These are phyloP conservation scores for Cynanchum wilfordii DNA, from an alignment of 257 asterid genomes.

Conservation along the genomic window DNA sequence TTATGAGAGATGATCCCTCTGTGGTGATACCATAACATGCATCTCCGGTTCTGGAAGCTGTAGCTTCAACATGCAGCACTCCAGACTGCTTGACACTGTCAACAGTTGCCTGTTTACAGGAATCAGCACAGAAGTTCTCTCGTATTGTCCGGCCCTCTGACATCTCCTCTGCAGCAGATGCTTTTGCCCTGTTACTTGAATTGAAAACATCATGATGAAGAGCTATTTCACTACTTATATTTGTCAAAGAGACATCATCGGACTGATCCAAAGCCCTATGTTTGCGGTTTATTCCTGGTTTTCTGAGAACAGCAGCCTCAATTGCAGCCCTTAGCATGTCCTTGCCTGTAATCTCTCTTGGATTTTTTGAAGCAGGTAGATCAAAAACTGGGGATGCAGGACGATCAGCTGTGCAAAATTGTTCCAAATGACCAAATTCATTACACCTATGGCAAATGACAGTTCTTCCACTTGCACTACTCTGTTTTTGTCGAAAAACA, in stretches of 20 bases:
- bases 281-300: slow-evolving; percentile 65
- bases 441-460: slow-evolving; percentile 31
- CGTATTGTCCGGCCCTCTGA: slow-evolving; percentile 36
- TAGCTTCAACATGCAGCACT: slow-evolving; percentile 33
- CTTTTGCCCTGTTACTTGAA: slow-evolving; percentile 35
- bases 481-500: slow-evolving; percentile 48
- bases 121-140: slow-evolving; percentile 28
- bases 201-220: slow-evolving; percentile 33
- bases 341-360: slow-evolving; percentile 41
- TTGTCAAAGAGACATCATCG: slow-evolving; percentile 40
- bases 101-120: slow-evolving; percentile 34
- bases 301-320: slow-evolving; percentile 78
- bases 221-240: slow-evolving; percentile 32
- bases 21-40: slow-evolving; percentile 21
- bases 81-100: slow-evolving; percentile 31
- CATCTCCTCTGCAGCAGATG: slow-evolving; percentile 29
- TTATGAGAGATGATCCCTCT: neutral
- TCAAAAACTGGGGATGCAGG: slow-evolving; percentile 18
- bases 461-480: slow-evolving; percentile 18
- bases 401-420: slow-evolving; percentile 21
- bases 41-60: slow-evolving; percentile 37
- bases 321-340: slow-evolving; percentile 73
- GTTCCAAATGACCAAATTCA: slow-evolving; percentile 32
- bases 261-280: slow-evolving; percentile 44
- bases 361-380: slow-evolving; percentile 38